A percentile compares a stretch with the other conserved stretches of the same genome.
These are phyloP conservation scores for Chaetomiaceae sp. DNA, from an alignment of 2,329 filamentous ascomycete genomes.

Conservation along the genomic window DNA sequence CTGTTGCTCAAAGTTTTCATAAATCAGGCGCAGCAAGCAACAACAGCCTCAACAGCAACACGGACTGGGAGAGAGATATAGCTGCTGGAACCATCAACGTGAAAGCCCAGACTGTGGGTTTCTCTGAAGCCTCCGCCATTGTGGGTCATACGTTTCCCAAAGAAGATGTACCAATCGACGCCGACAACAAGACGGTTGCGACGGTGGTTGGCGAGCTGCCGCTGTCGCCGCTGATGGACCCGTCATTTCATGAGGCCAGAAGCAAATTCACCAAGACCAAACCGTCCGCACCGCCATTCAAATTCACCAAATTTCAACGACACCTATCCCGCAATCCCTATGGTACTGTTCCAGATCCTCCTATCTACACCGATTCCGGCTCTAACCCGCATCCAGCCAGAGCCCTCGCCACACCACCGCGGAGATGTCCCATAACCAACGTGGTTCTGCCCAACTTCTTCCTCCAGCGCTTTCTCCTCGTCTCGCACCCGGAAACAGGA, in stretches of 20 bases:
- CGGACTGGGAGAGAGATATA: too few species aligned
- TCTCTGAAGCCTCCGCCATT: too few species aligned
- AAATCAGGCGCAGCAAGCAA: not conserved
- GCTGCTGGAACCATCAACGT: too few species aligned
- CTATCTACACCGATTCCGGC: not conserved
- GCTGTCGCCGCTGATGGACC: constrained; percentile 50
- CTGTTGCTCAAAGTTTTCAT: not conserved
- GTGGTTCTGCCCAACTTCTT: constrained; percentile 53
- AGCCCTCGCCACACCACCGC: constrained; percentile 54
- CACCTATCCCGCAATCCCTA: constrained; percentile 58
- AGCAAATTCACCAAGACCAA: constrained; percentile 35
- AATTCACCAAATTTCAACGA: constrained; percentile 42
- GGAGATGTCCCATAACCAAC: constrained; percentile 47
- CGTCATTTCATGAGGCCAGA: constrained; percentile 40
- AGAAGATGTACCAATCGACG: constrained; percentile 28
- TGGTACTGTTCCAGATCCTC: constrained; percentile 38
- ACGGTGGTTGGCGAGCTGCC: constrained; percentile 44
- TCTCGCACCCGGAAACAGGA: constrained; percentile 47
- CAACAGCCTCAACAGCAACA: not conserved
- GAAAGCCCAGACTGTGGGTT: too few species aligned
- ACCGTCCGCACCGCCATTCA: constrained; percentile 28
- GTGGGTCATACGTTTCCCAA: constrained; percentile 1
- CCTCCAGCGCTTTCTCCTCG: constrained; percentile 54
- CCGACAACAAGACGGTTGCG: constrained; percentile 36
- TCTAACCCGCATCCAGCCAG: constrained; percentile 40